Evolutionary conservation across 495 filamentous ascomycete species (phyloP).

Genomic region (Trichocladium uniseriatum): DNA sequence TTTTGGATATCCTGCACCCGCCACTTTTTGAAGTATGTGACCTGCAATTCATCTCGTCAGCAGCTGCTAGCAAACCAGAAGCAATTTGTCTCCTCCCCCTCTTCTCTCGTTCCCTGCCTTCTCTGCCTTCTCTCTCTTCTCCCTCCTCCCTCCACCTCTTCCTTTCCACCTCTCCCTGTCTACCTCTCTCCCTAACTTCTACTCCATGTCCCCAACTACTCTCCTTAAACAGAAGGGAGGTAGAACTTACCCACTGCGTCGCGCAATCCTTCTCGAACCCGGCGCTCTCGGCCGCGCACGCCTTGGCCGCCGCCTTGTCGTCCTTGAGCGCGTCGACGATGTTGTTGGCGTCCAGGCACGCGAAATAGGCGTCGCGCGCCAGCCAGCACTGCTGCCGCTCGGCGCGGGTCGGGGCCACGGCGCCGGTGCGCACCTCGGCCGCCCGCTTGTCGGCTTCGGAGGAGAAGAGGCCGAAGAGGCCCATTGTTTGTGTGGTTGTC

Average conservation of each 20-base stretch:
- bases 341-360: slow-evolving; percentile 67
- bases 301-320: slow-evolving; percentile 48
- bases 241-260: slow-evolving; percentile 20
- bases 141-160: too few relatives aligned
- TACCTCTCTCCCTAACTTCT: too few relatives aligned
- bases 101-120: background rate
- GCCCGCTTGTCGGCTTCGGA: slow-evolving; percentile 40
- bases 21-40: slow-evolving; percentile 95
- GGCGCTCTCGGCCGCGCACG: slow-evolving; percentile 56
- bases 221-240: too few relatives aligned
- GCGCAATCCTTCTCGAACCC: slow-evolving; percentile 71
- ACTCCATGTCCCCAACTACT: too few relatives aligned
- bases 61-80: too few relatives aligned
- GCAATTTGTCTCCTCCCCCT: too few relatives aligned
- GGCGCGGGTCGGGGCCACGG: slow-evolving; percentile 64
- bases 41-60: slow-evolving; percentile 39
- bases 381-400: slow-evolving; percentile 79
- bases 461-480: slow-evolving; percentile 34
- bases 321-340: slow-evolving; percentile 82
- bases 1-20: slow-evolving; percentile 85
- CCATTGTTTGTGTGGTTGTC: slow-evolving; percentile 27
- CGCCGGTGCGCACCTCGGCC: slow-evolving; percentile 47
- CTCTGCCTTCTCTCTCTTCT: too few relatives aligned
- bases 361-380: slow-evolving; percentile 75
- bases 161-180: too few relatives aligned